Conservation (phyloP, 2,329 filamentous ascomycete species). For the Aplosporella prunicola region DNA sequence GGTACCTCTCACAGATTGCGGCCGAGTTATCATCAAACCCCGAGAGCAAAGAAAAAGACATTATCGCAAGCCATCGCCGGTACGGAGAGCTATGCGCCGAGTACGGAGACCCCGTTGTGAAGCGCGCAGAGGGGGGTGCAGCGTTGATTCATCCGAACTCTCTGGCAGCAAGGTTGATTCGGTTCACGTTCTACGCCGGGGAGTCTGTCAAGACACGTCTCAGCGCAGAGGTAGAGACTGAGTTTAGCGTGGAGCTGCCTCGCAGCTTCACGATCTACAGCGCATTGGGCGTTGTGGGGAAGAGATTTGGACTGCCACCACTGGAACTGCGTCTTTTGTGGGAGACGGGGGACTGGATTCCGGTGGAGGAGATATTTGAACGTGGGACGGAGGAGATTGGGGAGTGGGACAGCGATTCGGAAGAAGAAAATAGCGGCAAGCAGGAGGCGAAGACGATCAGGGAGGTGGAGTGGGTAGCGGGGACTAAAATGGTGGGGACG, state of each 20-base stretch:
- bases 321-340: conserved; percentile 61
- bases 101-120: conserved; percentile 62
- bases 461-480: conserved; percentile 70
- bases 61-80: conserved; percentile 58
- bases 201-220: conserved; percentile 14
- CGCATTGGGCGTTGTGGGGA: conserved; percentile 68
- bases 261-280: conserved; percentile 71
- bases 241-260: conserved; percentile 48
- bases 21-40: conserved; percentile 59
- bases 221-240: conserved; percentile 15
- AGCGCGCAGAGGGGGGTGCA: conserved; percentile 29
- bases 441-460: conserved; percentile 50
- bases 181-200: conserved; percentile 47
- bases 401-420: conserved; percentile 34
- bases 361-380: conserved; percentile 52
- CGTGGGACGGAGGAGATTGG: conserved; percentile 50
- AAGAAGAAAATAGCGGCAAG: conserved; percentile 26
- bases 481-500: conserved; percentile 72
- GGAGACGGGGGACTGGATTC: conserved; percentile 89
- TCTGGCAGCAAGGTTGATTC: conserved; percentile 67
- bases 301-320: conserved; percentile 56
- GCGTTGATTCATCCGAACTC: conserved; percentile 59
- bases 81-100: conserved; percentile 64
- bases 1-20: conserved; percentile 79
- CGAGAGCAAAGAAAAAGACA: conserved; percentile 41